A percentile compares a stretch with the other conserved stretches of the same genome.
These are phyloP conservation scores for Cordyceps cicadae DNA, from an alignment of 2,329 filamentous ascomycete species.

Conservation along the genomic window DNA sequence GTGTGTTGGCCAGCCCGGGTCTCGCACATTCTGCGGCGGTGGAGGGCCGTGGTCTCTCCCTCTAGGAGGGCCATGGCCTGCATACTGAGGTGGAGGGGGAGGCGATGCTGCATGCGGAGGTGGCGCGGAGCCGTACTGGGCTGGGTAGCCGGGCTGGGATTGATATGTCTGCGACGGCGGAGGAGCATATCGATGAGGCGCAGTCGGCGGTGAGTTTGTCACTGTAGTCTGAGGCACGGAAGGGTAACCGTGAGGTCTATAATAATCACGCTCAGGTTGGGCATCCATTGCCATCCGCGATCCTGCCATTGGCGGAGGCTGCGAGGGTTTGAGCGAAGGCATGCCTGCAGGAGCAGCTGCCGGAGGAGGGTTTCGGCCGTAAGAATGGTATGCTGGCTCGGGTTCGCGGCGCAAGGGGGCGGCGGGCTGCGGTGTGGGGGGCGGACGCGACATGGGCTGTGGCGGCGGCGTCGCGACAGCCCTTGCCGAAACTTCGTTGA, in stretches of 20 bases:
- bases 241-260: conserved; percentile 30
- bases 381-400: conserved; percentile 40
- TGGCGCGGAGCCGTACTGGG: conserved; percentile 28
- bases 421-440: conserved; percentile 31
- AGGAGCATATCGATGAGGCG: conserved; percentile 33
- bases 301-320: conserved; percentile 37
- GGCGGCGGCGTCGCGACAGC: conserved; percentile 45
- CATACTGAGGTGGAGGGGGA: conserved; percentile 47
- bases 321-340: conserved; percentile 47
- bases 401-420: conserved; percentile 41
- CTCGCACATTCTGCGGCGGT: conserved; percentile 12
- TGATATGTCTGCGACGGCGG: conserved; percentile 35
- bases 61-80: conserved; percentile 30
- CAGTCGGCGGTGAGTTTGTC: conserved; percentile 39
- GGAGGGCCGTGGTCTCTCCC: conserved; percentile 12
- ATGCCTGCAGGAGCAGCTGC: conserved; percentile 36
- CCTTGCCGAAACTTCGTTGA: conserved; percentile 38
- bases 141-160: conserved; percentile 36
- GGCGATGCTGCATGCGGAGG: conserved; percentile 36
- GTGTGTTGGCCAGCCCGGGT: conserved; percentile 13
- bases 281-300: conserved; percentile 33
- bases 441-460: conserved; percentile 33
- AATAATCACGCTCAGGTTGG: conserved; percentile 40
- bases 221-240: conserved; percentile 27
- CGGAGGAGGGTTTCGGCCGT: conserved; percentile 25